These are phyloP conservation scores for Diplogelasinospora grovesii DNA, from an alignment of 495 filamentous ascomycete genomes.

Conservation along the genomic window DNA sequence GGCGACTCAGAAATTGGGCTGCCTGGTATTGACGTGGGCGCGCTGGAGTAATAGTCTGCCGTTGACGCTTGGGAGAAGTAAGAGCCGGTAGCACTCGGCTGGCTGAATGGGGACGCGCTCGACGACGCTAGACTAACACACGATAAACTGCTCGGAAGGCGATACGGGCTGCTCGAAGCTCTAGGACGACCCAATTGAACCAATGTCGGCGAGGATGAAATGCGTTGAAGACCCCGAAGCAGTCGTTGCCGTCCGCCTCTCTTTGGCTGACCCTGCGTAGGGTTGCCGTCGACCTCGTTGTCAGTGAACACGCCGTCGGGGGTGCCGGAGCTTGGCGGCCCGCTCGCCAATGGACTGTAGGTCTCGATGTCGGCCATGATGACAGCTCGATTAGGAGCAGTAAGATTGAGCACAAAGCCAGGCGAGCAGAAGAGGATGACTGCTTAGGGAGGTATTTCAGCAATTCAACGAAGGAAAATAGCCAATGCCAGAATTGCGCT, in stretches of 20 bases:
- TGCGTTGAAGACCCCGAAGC: conserved; percentile 74
- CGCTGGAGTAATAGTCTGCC: conserved; percentile 56
- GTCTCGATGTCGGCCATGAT: conserved; percentile 19
- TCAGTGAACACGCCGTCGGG: conserved; percentile 4
- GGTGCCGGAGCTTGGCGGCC: conserved; percentile 4
- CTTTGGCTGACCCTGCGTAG: conserved; percentile 49
- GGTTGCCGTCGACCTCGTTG: conserved; percentile 3
- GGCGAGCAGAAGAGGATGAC: not conserved
- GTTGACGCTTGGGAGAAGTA: conserved; percentile 51
- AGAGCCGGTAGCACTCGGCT: conserved; percentile 43
- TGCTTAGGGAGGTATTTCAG: not conserved
- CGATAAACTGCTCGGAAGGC: conserved; percentile 53
- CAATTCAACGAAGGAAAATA: too few relatives aligned
- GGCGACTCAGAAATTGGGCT: conserved; percentile 41
- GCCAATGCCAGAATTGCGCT: not conserved
- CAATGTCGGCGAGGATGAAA: conserved; percentile 80
- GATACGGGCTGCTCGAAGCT: conserved; percentile 60
- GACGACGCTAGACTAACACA: conserved; percentile 77
- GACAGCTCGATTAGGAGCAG: conserved; percentile 3
- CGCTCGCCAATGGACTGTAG: conserved; percentile 1
- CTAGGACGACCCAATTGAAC: conserved; percentile 57
- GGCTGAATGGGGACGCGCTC: conserved; percentile 46
- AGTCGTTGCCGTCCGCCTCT: conserved; percentile 68
- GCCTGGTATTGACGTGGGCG: conserved; percentile 52
- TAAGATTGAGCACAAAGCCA: not conserved